A percentile compares a stretch with the other conserved stretches of the same genome.
phyloP scores from a whole-genome alignment of 345 rosid genomes.

The Eucalyptus melliodora region DNA sequence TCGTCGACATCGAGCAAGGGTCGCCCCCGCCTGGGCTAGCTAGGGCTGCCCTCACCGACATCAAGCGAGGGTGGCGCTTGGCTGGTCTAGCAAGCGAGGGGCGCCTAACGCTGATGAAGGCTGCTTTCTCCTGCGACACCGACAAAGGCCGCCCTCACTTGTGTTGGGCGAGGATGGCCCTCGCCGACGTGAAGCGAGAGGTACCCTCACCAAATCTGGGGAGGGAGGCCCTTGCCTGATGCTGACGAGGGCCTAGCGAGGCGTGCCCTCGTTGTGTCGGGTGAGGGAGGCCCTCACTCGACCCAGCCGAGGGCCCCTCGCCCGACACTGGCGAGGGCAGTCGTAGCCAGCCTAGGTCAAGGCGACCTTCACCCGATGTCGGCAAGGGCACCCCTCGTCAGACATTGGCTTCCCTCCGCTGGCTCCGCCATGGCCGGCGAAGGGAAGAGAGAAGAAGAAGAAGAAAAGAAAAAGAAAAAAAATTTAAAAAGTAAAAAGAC shows the following conservation, averaged over 20 bases:
- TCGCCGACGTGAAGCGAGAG: rapidly evolving
- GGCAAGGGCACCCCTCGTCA: too few relatives aligned
- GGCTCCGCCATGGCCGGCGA: rapidly evolving
- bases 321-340: rapidly evolving
- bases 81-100: too few relatives aligned
- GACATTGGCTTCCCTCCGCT: too few relatives aligned
- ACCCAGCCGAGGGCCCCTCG: too few relatives aligned
- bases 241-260: rapidly evolving
- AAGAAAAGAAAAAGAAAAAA: rapidly evolving
- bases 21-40: too few relatives aligned
- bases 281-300: rapidly evolving
- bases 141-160: rapidly evolving
- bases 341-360: too few relatives aligned
- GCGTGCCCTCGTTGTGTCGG: rapidly evolving
- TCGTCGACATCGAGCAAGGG: rapidly evolving
- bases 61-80: too few relatives aligned
- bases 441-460: too few relatives aligned
- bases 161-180: rapidly evolving
- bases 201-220: rapidly evolving
- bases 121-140: rapidly evolving
- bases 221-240: rapidly evolving
- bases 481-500: too few relatives aligned
- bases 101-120: rapidly evolving
- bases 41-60: rapidly evolving
- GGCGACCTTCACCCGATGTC: rapidly evolving